These are phyloP conservation scores for Phytophthora vignae DNA, from an alignment of 352 stramenopile species.

Conservation along the genomic window DNA sequence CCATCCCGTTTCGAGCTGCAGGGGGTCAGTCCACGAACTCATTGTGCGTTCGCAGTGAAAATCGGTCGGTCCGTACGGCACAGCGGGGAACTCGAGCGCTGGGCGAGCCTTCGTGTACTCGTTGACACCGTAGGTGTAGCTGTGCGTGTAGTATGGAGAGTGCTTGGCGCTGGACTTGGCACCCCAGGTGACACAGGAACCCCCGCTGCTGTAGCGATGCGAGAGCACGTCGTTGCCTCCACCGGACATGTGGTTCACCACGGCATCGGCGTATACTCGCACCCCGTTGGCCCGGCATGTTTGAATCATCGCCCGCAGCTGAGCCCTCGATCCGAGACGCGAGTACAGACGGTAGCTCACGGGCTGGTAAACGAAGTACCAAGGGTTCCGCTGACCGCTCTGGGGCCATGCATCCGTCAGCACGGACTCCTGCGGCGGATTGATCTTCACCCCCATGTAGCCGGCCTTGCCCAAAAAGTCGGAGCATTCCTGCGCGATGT, in stretches of 20 bases:
- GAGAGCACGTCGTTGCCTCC: constrained; percentile 53
- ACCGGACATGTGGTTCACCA: constrained; percentile 70
- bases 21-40: constrained; percentile 45
- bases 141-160: constrained; percentile 62
- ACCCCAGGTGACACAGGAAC: constrained; percentile 46
- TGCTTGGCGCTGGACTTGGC: constrained; percentile 42
- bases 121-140: constrained; percentile 52
- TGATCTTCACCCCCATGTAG: constrained; percentile 80
- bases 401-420: constrained; percentile 51
- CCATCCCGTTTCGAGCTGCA: constrained; percentile 56
- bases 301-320: constrained; percentile 72
- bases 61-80: constrained; percentile 62
- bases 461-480: constrained; percentile 70
- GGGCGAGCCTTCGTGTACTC: constrained; percentile 53
- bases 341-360: constrained; percentile 72
- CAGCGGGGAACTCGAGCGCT: constrained; percentile 64
- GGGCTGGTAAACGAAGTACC: constrained; percentile 76
- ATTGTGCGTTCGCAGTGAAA: constrained; percentile 70
- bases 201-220: constrained; percentile 37
- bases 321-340: constrained; percentile 54
- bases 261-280: constrained; percentile 67
- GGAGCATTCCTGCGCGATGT: constrained; percentile 69
- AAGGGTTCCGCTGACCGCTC: constrained; percentile 61
- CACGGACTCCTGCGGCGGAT: constrained; percentile 65
- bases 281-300: constrained; percentile 68